Base-by-base conservation (phyloP, 1,284 basidiomycete genomes). In the Malassezia sp. region DNA sequence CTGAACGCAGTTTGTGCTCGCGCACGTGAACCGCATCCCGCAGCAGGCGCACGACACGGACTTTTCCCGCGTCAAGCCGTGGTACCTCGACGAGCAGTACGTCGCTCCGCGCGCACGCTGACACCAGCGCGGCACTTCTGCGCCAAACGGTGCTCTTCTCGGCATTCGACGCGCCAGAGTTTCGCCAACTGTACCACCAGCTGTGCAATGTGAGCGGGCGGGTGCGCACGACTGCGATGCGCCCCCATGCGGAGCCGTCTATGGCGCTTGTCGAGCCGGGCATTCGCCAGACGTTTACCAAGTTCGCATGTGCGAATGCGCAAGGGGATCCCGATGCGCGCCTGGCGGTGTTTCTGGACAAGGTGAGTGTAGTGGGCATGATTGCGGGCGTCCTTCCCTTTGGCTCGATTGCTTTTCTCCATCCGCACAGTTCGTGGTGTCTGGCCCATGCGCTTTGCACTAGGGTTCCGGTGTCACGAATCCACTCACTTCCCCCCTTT, bases 61-160 rank as follows among this genome's bases (percentile, higher is more conserved):
- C 73, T 96, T 97, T 72, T 90, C 88, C 5, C 79, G 93, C 15
- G 85, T 96, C 61, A 95, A 93, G 73, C 85, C 87, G 3, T 97
- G 89, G 88, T 96, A 91, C 71, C 78, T 97, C 9, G 91, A 97
- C 63, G 83, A 82, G 63, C 78, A 86, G 81, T n/a, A n/a, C n/a
- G n/a, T n/a, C n/a, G n/a, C n/a, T n/a, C n/a, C n/a, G n/a, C n/a
- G n/a, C n/a, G n/a, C n/a, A n/a, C n/a, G n/a, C n/a, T n/a, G n/a
- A n/a, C n/a, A n/a, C n/a, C n/a, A n/a, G n/a, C n/a, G 90, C 73
- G 4, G 12, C 38, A 3, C 36, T 83, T 67, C 75, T 96, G 4
- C 82, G 91, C 5, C 91, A 97, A 72, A 83, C 86, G 4, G 79
- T 96, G 48, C 71, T 96, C 2, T 70, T 96, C n/a, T 84, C 89